A percentile compares a stretch with the other conserved stretches of the same genome.
Conservation (phyloP, 1,139 yeast species). For the Pneumocystis oryctolagi region DNA sequence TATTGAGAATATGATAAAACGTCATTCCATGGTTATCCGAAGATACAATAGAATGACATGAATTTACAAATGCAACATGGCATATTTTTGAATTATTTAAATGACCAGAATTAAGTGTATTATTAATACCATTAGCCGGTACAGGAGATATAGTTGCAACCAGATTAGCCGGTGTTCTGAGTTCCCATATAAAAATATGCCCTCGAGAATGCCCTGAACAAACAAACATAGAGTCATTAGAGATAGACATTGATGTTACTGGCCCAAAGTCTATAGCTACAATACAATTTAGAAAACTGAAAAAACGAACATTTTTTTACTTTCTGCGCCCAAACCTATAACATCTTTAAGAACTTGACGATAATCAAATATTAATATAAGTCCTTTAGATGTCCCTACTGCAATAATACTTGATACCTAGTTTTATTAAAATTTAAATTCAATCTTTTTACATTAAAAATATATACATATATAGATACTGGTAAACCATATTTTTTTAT, state of each 20-base stretch:
- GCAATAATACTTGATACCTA: conserved; percentile 37
- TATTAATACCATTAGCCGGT: conserved; percentile 24
- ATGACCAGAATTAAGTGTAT: conserved; percentile 38
- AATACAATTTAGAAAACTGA: background rate
- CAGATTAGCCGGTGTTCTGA: conserved; percentile 17
- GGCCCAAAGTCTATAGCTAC: conserved; percentile 26
- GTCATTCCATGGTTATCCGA: conserved; percentile 47
- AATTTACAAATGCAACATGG: conserved; percentile 40
- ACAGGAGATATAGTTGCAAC: conserved; percentile 20
- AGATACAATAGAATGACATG: conserved; percentile 42
- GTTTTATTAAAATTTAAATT: conserved; percentile 10
- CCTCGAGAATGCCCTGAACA: conserved; percentile 38
- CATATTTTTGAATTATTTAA: conserved; percentile 32
- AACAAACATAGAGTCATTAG: conserved; percentile 37
- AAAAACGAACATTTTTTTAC: conserved; percentile 3
- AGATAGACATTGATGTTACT: conserved; percentile 34
- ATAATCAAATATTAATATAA: conserved; percentile 47
- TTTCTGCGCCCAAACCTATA: conserved; percentile 24
- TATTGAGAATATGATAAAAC: conserved; percentile 44
- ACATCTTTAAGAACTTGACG: conserved; percentile 37
- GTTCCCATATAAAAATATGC: conserved; percentile 33
- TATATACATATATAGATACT: conserved; percentile 11
- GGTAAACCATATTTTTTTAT: conserved; percentile 11
- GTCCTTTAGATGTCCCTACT: conserved; percentile 50
- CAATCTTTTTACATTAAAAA: conserved; percentile 10